A percentile compares a stretch with the other conserved stretches of the same genome.
phyloP scores from a whole-genome alignment of 306 rosid species.

The Glycine soja region DNA sequence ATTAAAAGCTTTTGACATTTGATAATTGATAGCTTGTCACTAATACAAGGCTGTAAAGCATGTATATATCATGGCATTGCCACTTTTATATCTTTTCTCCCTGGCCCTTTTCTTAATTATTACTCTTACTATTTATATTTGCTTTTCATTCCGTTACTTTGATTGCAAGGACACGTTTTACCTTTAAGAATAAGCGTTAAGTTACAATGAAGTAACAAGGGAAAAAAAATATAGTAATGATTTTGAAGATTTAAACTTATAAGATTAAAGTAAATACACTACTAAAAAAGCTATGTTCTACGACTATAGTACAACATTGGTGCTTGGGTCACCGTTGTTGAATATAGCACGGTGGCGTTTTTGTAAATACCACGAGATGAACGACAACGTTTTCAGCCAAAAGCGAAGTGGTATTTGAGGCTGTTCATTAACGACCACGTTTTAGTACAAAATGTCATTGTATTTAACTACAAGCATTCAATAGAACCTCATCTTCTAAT shows the following conservation, averaged over 20 bases:
- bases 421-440: no score
- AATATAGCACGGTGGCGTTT: no score
- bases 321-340: no score
- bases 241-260: background rate
- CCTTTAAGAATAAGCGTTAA: background rate
- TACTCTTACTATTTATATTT: conserved; percentile 1
- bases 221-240: background rate
- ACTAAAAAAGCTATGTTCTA: no score
- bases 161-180: background rate
- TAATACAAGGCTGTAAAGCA: conserved; percentile 6
- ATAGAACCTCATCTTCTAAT: no score
- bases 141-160: background rate
- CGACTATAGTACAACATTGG: no score
- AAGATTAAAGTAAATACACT: background rate
- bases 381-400: no score
- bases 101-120: background rate
- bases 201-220: background rate
- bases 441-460: no score
- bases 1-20: background rate
- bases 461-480: no score
- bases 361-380: no score
- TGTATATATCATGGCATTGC: background rate
- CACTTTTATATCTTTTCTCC: background rate
- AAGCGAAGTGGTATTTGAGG: no score
- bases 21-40: conserved; percentile 17